Percentiles rank a stretch among this genome's conserved stretches.
Conservation (phyloP, 1,139 yeast species). For the Kurtzmaniella natalensis region DNA sequence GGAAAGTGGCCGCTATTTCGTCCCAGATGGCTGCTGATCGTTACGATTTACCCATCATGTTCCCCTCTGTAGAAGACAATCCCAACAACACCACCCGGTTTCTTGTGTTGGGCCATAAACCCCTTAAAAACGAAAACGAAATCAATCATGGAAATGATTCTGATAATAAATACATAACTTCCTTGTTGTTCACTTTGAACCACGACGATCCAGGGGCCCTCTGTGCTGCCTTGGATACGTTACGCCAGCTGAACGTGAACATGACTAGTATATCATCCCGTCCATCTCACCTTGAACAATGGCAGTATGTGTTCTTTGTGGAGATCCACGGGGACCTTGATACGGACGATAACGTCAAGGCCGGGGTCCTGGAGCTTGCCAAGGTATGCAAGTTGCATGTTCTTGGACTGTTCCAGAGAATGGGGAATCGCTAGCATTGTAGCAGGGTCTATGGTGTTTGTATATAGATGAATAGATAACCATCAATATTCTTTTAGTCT, state of each 20-base stretch:
- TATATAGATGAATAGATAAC: too few relatives aligned
- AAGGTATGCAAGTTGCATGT: slow-evolving; percentile 30
- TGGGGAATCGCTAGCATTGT: too few relatives aligned
- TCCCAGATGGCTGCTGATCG: slow-evolving; percentile 60
- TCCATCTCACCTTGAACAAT: slow-evolving; percentile 58
- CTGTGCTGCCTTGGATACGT: slow-evolving; percentile 58
- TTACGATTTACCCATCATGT: slow-evolving; percentile 55
- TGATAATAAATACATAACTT: slow-evolving; percentile 29
- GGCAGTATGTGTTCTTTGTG: slow-evolving; percentile 84
- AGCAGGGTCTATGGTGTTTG: too few relatives aligned
- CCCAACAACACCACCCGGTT: slow-evolving; percentile 81
- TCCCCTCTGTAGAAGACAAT: slow-evolving; percentile 62
- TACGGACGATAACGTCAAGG: slow-evolving; percentile 15
- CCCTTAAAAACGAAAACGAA: slow-evolving; percentile 8
- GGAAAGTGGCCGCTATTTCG: slow-evolving; percentile 43
- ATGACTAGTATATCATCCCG: slow-evolving; percentile 72
- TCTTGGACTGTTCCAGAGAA: slow-evolving; percentile 34
- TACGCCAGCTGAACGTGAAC: slow-evolving; percentile 57
- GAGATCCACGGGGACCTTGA: slow-evolving; percentile 45
- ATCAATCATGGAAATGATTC: slow-evolving; percentile 5
- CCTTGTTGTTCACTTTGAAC: slow-evolving; percentile 63
- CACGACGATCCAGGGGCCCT: slow-evolving; percentile 74
- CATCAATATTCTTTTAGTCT: too few relatives aligned
- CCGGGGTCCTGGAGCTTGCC: slow-evolving; percentile 17
- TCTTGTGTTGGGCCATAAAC: slow-evolving; percentile 50